phyloP scores from a whole-genome alignment of 2,329 filamentous ascomycete species.

The Beauveria australis region DNA sequence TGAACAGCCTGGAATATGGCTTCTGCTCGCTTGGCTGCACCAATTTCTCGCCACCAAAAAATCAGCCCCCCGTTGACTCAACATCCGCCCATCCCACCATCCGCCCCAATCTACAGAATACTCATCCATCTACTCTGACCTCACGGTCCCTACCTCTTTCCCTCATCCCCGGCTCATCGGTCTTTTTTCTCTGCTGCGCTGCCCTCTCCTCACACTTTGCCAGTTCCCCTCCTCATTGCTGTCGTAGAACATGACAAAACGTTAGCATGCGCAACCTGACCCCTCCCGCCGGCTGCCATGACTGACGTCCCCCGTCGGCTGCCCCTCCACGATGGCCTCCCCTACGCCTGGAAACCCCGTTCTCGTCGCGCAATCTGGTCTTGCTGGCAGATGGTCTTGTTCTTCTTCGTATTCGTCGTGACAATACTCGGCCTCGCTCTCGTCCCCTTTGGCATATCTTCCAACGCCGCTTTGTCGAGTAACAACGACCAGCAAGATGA shows the following conservation, averaged over 20 bases:
- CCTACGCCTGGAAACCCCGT: neutral
- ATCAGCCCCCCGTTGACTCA: neutral
- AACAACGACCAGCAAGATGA: conserved; percentile 5
- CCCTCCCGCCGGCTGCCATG: neutral
- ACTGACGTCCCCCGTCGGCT: neutral
- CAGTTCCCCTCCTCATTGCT: neutral
- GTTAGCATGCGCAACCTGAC: neutral
- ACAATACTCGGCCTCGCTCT: conserved; percentile 18
- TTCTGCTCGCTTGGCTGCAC: neutral
- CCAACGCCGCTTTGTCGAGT: neutral
- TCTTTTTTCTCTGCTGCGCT: neutral
- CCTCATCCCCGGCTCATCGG: too few relatives aligned
- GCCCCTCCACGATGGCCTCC: conserved; percentile 2
- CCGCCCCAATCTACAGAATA: too few relatives aligned
- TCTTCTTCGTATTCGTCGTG: conserved; percentile 17
- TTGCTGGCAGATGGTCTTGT: conserved; percentile 14
- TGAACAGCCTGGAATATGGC: too few relatives aligned
- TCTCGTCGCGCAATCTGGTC: conserved; percentile 1
- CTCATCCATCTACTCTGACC: too few relatives aligned
- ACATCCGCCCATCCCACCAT: too few relatives aligned
- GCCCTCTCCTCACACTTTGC: neutral
- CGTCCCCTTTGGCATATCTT: conserved; percentile 16
- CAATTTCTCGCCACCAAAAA: neutral
- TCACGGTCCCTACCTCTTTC: too few relatives aligned
- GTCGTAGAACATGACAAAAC: neutral